A percentile compares a stretch with the other conserved stretches of the same genome.
phyloP scores from a whole-genome alignment of 208 protist species.

The Wallacemonas sp. region DNA sequence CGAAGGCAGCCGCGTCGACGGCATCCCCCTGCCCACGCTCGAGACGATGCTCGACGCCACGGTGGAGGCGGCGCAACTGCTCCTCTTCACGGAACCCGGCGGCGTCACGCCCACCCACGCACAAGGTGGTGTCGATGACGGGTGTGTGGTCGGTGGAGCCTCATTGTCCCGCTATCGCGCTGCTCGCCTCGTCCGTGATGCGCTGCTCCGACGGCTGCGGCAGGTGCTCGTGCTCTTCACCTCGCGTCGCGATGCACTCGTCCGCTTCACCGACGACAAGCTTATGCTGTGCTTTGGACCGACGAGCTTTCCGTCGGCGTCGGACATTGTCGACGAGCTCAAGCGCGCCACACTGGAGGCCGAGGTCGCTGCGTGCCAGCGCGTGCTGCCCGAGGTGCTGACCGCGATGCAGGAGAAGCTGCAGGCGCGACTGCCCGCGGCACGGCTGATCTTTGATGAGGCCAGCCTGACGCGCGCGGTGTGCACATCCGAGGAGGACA shows the following conservation, averaged over 20 bases:
- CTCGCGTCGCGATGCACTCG: slow-evolving; percentile 43
- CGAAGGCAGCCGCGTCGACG: slow-evolving; percentile 50
- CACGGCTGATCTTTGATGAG: slow-evolving; percentile 48
- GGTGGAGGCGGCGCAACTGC: slow-evolving; percentile 34
- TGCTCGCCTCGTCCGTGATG: slow-evolving; percentile 51
- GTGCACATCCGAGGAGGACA: slow-evolving; percentile 22
- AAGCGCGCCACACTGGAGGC: slow-evolving; percentile 35
- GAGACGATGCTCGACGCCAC: slow-evolving; percentile 44
- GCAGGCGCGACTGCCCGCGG: slow-evolving; percentile 45
- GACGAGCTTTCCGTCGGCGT: slow-evolving; percentile 30
- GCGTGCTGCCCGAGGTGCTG: slow-evolving; percentile 41
- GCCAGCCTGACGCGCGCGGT: slow-evolving; percentile 16
- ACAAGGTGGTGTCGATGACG: no score
- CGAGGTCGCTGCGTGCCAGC: slow-evolving; percentile 48
- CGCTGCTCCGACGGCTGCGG: slow-evolving; percentile 40
- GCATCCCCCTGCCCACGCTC: slow-evolving; percentile 45
- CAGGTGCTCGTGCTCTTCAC: slow-evolving; percentile 73
- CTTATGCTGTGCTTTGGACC: slow-evolving; percentile 76
- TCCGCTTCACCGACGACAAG: slow-evolving; percentile 51
- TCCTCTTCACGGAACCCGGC: slow-evolving; percentile 19
- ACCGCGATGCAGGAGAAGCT: slow-evolving; percentile 49
- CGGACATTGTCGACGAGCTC: slow-evolving; percentile 54
- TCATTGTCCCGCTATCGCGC: slow-evolving; percentile 44
- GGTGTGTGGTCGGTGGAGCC: no score
- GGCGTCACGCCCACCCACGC: no score